Base-by-base conservation (phyloP, 2,329 filamentous ascomycete species). In the Alternaria dauci region DNA sequence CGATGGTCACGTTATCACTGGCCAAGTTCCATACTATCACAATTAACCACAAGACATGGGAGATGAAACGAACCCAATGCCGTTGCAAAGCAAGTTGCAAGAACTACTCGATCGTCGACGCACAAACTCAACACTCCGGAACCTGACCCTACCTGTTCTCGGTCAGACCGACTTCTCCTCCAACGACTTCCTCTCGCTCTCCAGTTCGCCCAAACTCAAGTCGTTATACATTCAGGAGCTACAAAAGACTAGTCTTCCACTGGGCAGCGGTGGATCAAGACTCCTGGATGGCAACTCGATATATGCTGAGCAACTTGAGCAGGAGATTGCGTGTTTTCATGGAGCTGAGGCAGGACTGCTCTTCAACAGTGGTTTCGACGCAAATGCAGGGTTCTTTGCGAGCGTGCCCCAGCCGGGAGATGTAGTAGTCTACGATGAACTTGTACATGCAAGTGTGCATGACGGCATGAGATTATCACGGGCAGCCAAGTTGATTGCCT, bases 361-460 rank as follows among this genome's bases (percentile, higher is more conserved):
- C 0, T 86, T 89, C 67, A 87, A 87, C 62, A 90, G 81, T 67
- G 72, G 82, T 0, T 84, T 82, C 64, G 82, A 85, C 68, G 82
- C 82, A 3, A 85, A 85, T 64, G 77, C 78, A 2, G 81, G 80
- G 0, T 71, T 85, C 36, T 84, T 83, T 65, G 78, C 80, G 0
- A 81, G 78, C 50, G 69, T 84, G n/a, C 82, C 82, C 18, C 82
- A 84, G 61, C 68, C 68, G 1, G 80, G 78, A 5, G 82, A 84
- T 66, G 62, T 73, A 1, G 82, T 95, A 23, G 74, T 95, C 0
- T 90, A 94, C 68, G 92, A 0, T 70, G 90, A 90, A 72, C 81
- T 90, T 32, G 88, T 94, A 14, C 92, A 95, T 70, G 92, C 92
- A 0, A 93, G 90, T 67, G 87, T 89, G 1, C 91, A 93, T 60